Evolutionary conservation across 345 rosid species (phyloP), one percentile per base, ranked within the genome.

Genomic region (Murraya paniculata): DNA sequence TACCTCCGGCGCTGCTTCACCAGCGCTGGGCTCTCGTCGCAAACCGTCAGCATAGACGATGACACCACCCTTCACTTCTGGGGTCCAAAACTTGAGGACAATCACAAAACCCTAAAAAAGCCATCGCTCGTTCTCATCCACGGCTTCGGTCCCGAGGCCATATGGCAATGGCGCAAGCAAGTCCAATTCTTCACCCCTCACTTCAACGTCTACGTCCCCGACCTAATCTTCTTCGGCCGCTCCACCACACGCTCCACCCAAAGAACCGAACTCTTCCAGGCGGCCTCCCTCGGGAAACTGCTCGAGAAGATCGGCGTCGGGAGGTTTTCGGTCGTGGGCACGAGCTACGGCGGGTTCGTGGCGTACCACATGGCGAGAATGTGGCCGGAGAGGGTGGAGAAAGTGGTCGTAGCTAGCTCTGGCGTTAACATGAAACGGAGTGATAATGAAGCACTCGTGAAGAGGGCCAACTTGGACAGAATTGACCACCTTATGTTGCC

Each of bases 261-360:
- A 24, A 85, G 99, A 73, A 85, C 97, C 0, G 99, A 95, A 89
- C 50, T 90, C 18, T 95, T 93, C 53, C 94, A 95, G 86, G 99
- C 97, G 21, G 77, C 73, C 9, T 81, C 84, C 4, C 76, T 93
- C 33, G 91, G 45, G 50, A 92, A 88, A 72, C 77, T 93, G 76
- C 82, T 92, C 21, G 91, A 89, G 61, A 87, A 76, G 58, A 28
- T 89, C 25, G 87, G 84, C 13, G 84, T 91, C 56, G 72, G 78
- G 59, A 88, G 82, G 83, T 95, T 80, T 38, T 78, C 82, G 30
- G 83, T 95, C 1, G 76, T 86, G 75, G 98, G 99, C 25, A 95
- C 98, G 9, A 95, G 99, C 83, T 95, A 95, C 50, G 98, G 98
- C 1, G 98, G 98, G 45, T 87, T 95, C 55, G 97, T 95, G 56